Conservation (phyloP, 352 stramenopile species). For the Phytophthora tentaculata region DNA sequence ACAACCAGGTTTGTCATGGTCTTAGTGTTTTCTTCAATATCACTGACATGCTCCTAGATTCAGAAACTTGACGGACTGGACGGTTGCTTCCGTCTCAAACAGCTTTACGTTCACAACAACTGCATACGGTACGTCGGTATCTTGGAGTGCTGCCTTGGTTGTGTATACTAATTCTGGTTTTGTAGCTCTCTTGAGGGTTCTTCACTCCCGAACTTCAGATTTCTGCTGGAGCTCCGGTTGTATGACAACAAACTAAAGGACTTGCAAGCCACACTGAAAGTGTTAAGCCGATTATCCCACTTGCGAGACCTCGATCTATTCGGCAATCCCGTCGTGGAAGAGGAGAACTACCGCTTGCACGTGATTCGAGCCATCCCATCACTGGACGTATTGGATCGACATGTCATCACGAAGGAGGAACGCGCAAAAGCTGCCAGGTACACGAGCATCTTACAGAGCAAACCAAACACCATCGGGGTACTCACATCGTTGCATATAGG, state of each 20-base stretch:
- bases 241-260: constrained; percentile 86
- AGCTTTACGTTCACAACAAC: constrained; percentile 91
- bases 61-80: constrained; percentile 74
- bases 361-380: constrained; percentile 81
- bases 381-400: constrained; percentile 77
- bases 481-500: constrained; percentile 15
- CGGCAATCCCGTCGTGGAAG: constrained; percentile 78
- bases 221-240: constrained; percentile 80
- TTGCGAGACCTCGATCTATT: constrained; percentile 85
- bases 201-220: constrained; percentile 72
- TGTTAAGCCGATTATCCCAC: constrained; percentile 63
- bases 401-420: constrained; percentile 82
- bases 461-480: neutral
- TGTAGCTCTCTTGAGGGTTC: constrained; percentile 53
- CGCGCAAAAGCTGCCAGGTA: constrained; percentile 48
- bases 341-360: constrained; percentile 87
- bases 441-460: neutral
- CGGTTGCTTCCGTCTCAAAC: constrained; percentile 88
- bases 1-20: constrained; percentile 67
- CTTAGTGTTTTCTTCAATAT: neutral
- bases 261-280: constrained; percentile 55
- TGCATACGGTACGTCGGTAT: constrained; percentile 48
- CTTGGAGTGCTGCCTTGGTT: too few relatives aligned
- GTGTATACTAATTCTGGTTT: neutral
- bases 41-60: constrained; percentile 39